Base-by-base conservation (phyloP, 805 yeast species). In the Metschnikowia hibisci region DNA sequence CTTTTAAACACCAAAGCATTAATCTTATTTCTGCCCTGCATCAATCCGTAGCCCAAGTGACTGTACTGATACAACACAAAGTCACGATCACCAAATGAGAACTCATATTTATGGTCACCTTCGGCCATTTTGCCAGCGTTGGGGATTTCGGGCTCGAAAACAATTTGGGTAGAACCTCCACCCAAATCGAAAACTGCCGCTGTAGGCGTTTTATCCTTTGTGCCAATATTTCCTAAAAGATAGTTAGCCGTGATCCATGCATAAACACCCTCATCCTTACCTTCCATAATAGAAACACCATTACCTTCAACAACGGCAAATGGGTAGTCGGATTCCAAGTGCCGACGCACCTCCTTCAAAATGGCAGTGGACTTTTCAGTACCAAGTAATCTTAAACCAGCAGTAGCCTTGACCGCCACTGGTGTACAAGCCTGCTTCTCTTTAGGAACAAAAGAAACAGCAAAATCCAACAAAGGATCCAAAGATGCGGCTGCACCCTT, bases 181-280 rank as follows among this genome's bases (percentile, higher is more conserved):
- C 99, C 99, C 47, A 93, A 77, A 64, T 93, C 99, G 59, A 93
- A 93, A 9, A 93, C 96, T 16, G 98, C 99, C 39, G 95, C 96
- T 10, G 99, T 93, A 25, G 96, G 89, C 20, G 68, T 62, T 64
- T 83, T 84, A 32, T 78, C 82, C 16, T 80, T 63, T n/a, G 74
- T 61, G 12, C 98, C 99, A 62, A 93, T 91, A 69, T 91, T 93
- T 32, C 97, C 98, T 54, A 91, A 75, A 52, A 93, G 71, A 63
- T 82, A 93, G 69, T 93, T 93, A 39, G 96, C 82, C 22, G 99
- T 93, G 63, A 93, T 85, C 99, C 99, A 93, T 1, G 99, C 99
- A 60, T 81, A 93, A 7, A 93, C 97, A 64, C 99, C 99, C 72
- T 95, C 99, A 55, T 91, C 96, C 46, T 81, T 82, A 53, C 99